These are phyloP conservation scores for Pezicula rhizophila DNA, from an alignment of 2,329 filamentous ascomycete species.

Conservation along the genomic window DNA sequence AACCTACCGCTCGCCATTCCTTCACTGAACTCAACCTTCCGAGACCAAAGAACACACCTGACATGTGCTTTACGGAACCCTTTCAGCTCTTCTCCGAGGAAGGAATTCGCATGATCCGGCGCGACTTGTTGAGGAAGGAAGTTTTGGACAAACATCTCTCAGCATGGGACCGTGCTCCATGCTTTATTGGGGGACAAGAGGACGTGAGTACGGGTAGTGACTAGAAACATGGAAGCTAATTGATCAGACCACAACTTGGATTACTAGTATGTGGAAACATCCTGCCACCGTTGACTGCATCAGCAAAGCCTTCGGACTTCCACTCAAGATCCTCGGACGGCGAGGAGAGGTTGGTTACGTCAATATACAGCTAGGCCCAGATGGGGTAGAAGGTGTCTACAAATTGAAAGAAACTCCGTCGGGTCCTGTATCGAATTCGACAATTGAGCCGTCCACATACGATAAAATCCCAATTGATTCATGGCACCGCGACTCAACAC, in stretches of 20 bases:
- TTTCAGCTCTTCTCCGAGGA: conserved; percentile 12
- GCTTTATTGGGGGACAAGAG: conserved; percentile 5
- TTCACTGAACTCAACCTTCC: conserved; percentile 8
- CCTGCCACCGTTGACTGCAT: conserved; percentile 5
- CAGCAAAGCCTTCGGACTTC: conserved; percentile 10
- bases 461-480: conserved; percentile 17
- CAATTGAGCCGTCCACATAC: neutral
- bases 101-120: conserved; percentile 7
- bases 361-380: conserved; percentile 10
- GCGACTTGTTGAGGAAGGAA: conserved; percentile 8
- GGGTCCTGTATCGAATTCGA: neutral
- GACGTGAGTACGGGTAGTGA: conserved; percentile 1
- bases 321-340: conserved; percentile 5
- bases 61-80: conserved; percentile 10
- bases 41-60: conserved; percentile 4
- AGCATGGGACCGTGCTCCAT: conserved; percentile 8
- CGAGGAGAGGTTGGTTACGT: conserved; percentile 9
- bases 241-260: conserved; percentile 6
- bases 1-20: conserved; percentile 4
- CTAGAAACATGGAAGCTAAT: neutral
- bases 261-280: conserved; percentile 9
- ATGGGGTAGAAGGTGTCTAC: conserved; percentile 6
- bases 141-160: conserved; percentile 9
- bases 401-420: conserved; percentile 8
- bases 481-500: conserved; percentile 40